Evolutionary conservation across 768 basidiomycete genomes (phyloP).

Genomic region (Postia placenta): DNA sequence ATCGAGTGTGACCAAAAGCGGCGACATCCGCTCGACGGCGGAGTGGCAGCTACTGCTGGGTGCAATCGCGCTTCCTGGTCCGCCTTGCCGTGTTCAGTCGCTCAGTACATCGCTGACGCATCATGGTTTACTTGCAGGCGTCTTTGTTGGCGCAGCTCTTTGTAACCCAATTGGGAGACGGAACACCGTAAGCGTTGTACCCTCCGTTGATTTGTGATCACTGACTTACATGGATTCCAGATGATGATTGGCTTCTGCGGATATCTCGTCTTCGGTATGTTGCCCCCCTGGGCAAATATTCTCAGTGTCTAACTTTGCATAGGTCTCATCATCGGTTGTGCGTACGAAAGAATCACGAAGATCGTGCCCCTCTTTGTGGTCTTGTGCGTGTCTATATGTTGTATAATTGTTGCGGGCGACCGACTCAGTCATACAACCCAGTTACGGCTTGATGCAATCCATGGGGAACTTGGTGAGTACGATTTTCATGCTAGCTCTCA

Average conservation of each 20-base stretch:
- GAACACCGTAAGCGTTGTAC: slow-evolving; percentile 46
- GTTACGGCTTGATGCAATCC: slow-evolving; percentile 70
- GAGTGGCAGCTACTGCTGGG: slow-evolving; percentile 66
- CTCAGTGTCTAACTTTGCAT: slow-evolving; percentile 49
- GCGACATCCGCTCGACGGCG: slow-evolving; percentile 51
- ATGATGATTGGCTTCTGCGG: slow-evolving; percentile 67
- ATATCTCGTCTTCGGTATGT: slow-evolving; percentile 56
- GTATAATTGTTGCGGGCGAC: not conserved
- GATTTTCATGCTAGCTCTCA: not conserved
- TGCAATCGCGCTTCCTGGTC: slow-evolving; percentile 57
- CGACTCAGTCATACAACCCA: slow-evolving; percentile 16
- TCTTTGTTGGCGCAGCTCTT: slow-evolving; percentile 29
- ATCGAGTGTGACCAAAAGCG: slow-evolving; percentile 52
- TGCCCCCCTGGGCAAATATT: not conserved
- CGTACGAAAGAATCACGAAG: slow-evolving; percentile 56
- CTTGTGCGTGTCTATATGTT: slow-evolving; percentile 37
- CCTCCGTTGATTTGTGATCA: not conserved
- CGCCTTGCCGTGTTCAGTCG: not conserved
- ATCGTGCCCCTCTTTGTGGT: slow-evolving; percentile 63
- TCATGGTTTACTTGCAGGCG: slow-evolving; percentile 16
- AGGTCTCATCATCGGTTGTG: slow-evolving; percentile 53
- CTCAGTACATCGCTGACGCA: not conserved
- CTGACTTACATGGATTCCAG: slow-evolving; percentile 24
- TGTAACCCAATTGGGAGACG: slow-evolving; percentile 52
- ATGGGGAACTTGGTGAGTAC: slow-evolving; percentile 56